A percentile compares a stretch with the other conserved stretches of the same genome.
These are phyloP conservation scores for Pseudopyrenochaeta lycopersici DNA, from an alignment of 2,329 filamentous ascomycete species.

Conservation along the genomic window DNA sequence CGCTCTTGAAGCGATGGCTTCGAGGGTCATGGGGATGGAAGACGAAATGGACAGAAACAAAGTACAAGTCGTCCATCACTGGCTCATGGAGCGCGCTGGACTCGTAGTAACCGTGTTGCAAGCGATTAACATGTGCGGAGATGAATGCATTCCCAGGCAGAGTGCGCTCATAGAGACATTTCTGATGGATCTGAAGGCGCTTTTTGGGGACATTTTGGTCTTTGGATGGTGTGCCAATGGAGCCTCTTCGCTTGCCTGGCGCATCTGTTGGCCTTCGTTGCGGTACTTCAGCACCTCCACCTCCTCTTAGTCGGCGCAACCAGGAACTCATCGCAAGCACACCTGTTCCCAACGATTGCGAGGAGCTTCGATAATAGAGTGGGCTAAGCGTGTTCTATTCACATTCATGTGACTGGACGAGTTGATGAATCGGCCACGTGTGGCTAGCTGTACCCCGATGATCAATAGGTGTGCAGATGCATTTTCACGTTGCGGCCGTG, in stretches of 20 bases:
- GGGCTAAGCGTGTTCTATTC: too few relatives aligned
- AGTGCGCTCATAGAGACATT: conserved; percentile 60
- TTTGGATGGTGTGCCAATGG: conserved; percentile 15
- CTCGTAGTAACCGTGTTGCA: conserved; percentile 60
- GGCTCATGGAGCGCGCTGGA: conserved; percentile 54
- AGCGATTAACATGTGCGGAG: conserved; percentile 59
- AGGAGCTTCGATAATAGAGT: too few relatives aligned
- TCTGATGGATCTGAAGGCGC: conserved; percentile 40
- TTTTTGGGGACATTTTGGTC: conserved; percentile 37
- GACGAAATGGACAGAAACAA: conserved; percentile 60
- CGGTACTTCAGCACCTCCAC: conserved; percentile 1
- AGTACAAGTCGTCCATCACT: conserved; percentile 56
- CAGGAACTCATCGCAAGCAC: conserved; percentile 16
- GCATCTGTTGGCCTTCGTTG: conserved; percentile 2
- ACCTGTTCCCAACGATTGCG: too few relatives aligned
- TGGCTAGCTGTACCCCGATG: too few relatives aligned
- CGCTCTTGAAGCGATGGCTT: conserved; percentile 58
- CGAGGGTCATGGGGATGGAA: conserved; percentile 56
- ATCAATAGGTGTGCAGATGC: too few relatives aligned
- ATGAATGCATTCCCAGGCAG: conserved; percentile 60
- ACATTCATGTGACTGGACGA: too few relatives aligned
- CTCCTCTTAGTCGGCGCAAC: conserved; percentile 12
- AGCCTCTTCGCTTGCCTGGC: conserved; percentile 14
- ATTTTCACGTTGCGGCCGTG: too few relatives aligned
- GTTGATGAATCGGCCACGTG: too few relatives aligned